These are phyloP conservation scores for Symmetrospora coprosmae DNA, from an alignment of 768 basidiomycete genomes.

Conservation along the genomic window DNA sequence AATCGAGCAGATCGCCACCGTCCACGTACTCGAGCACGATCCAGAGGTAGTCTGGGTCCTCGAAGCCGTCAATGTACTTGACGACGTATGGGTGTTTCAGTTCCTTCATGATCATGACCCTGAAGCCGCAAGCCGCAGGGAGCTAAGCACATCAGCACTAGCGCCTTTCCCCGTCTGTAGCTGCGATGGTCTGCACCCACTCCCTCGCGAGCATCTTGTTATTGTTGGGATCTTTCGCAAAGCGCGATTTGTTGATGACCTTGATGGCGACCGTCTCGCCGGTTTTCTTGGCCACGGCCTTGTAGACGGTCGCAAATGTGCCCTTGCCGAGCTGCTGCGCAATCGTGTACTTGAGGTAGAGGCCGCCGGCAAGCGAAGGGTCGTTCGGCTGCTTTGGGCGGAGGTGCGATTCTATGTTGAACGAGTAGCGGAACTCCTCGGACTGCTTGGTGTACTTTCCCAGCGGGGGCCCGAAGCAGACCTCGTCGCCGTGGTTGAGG, in stretches of 20 bases:
- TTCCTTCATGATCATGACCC: no score
- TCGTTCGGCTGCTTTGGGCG: slow-evolving; percentile 25
- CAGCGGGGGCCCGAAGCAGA: slow-evolving; percentile 57
- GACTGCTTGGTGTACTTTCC: slow-evolving; percentile 55
- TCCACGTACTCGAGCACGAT: slow-evolving; percentile 37
- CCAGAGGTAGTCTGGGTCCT: slow-evolving; percentile 45
- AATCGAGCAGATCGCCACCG: slow-evolving; percentile 77
- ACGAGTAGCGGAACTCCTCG: neutral
- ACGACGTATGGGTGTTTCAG: slow-evolving; percentile 57
- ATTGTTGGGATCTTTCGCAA: neutral
- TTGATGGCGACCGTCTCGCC: slow-evolving; percentile 76
- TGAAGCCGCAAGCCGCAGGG: no score
- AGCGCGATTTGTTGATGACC: slow-evolving; percentile 45
- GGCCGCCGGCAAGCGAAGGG: slow-evolving; percentile 35
- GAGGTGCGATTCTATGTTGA: neutral
- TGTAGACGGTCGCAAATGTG: slow-evolving; percentile 78
- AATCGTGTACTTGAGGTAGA: slow-evolving; percentile 39
- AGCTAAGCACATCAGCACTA: no score
- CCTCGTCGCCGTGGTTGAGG: slow-evolving; percentile 65
- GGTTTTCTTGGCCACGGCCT: slow-evolving; percentile 56
- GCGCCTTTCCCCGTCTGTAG: no score
- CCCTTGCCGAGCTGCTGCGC: slow-evolving; percentile 56
- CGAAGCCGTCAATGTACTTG: slow-evolving; percentile 59
- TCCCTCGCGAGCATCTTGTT: neutral
- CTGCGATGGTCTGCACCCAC: no score